Percentiles rank a stretch among this genome's conserved stretches.
Evolutionary conservation across 192 early-diverging fungal genomes (phyloP).

Genomic region (Ambispora gerdemannii): DNA sequence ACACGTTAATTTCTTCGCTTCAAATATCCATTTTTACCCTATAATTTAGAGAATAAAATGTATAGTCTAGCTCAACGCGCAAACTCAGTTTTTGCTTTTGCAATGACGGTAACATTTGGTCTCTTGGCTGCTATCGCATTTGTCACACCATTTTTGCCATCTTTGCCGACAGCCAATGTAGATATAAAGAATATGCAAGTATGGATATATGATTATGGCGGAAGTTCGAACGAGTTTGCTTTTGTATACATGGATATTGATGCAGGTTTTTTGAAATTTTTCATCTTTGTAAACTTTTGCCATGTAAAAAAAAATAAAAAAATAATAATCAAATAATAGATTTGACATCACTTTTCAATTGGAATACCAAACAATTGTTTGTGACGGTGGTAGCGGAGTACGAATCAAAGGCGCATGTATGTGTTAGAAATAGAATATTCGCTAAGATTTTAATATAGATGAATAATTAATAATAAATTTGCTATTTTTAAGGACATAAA

Average conservation of each 20-base stretch:
- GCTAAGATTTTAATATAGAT: background rate
- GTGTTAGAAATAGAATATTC: constrained; percentile 4
- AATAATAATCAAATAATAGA: too few relatives aligned
- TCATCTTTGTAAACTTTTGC: background rate
- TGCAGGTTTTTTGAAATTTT: constrained; percentile 6
- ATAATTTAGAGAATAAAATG: constrained; percentile 2
- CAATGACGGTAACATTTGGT: constrained; percentile 21
- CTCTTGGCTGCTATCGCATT: constrained; percentile 13
- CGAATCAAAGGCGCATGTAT: constrained; percentile 63
- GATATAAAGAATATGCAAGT: constrained; percentile 1
- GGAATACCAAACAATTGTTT: constrained; percentile 91
- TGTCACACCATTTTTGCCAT: constrained; percentile 13
- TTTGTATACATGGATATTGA: constrained; percentile 15
- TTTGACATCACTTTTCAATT: constrained; percentile 74
- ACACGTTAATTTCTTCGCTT: too few relatives aligned
- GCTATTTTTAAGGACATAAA: constrained; percentile 52
- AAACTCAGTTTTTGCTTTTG: constrained; percentile 25
- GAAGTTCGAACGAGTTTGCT: constrained; percentile 17
- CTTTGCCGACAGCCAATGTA: constrained; percentile 9
- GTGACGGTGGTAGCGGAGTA: constrained; percentile 77
- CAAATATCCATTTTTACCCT: too few relatives aligned
- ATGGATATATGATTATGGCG: constrained; percentile 14
- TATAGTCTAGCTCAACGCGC: constrained; percentile 16
- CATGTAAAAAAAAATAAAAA: too few relatives aligned
- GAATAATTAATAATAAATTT: background rate